Conservation (phyloP, 805 yeast genomes). For the Myxozyma nipponensis region DNA sequence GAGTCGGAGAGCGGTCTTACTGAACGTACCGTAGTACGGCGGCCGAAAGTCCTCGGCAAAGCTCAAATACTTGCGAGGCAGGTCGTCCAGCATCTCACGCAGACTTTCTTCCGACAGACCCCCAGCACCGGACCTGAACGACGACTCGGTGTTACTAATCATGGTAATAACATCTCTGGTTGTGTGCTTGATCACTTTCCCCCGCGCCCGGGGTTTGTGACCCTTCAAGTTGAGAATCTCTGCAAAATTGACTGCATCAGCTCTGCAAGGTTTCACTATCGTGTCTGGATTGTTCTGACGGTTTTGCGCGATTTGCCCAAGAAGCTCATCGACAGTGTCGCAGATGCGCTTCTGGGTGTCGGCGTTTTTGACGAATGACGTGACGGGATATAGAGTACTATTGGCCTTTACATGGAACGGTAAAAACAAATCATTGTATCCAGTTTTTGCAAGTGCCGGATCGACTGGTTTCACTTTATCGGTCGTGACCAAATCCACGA, state of each 20-base stretch:
- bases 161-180: conserved; percentile 29
- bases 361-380: conserved; percentile 6
- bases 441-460: conserved; percentile 9
- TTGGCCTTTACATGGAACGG: conserved; percentile 36
- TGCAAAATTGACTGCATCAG: conserved; percentile 3
- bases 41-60: conserved; percentile 52
- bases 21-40: conserved; percentile 54
- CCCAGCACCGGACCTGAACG: conserved; percentile 7
- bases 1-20: conserved; percentile 32
- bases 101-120: conserved; percentile 26
- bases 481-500: not conserved
- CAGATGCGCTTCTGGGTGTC: conserved; percentile 1
- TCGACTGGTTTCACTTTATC: not conserved
- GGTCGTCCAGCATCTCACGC: conserved; percentile 17
- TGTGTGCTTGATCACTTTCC: conserved; percentile 23
- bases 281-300: conserved; percentile 1
- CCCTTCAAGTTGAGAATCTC: conserved; percentile 1
- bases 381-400: conserved; percentile 26
- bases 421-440: conserved; percentile 33
- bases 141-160: conserved; percentile 9
- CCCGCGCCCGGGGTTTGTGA: conserved; percentile 20
- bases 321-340: conserved; percentile 6
- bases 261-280: conserved; percentile 1
- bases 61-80: conserved; percentile 36
- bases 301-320: not conserved